These are phyloP conservation scores for Chlamydomonas eustigma DNA, from an alignment of 139 green algal species.

Conservation along the genomic window DNA sequence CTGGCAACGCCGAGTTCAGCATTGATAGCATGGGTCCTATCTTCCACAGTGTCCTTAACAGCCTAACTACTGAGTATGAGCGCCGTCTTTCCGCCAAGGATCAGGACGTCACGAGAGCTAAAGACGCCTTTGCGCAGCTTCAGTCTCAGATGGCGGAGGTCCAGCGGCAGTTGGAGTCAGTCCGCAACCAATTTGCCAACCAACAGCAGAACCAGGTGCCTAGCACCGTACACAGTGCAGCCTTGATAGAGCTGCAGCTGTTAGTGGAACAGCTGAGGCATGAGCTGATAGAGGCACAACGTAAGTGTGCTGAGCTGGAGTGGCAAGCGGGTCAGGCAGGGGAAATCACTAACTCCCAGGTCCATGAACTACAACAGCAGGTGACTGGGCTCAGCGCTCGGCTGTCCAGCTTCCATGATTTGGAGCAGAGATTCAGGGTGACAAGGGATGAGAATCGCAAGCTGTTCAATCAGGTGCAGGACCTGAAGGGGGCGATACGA, in stretches of 20 bases:
- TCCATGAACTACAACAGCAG: not conserved
- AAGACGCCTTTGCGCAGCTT: not conserved
- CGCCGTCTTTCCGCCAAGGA: slow-evolving; percentile 75
- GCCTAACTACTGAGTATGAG: slow-evolving; percentile 80
- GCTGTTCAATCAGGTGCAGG: slow-evolving; percentile 86
- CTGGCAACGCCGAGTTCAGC: not conserved
- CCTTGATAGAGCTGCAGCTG: not conserved
- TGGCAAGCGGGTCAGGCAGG: not conserved
- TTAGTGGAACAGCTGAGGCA: not conserved
- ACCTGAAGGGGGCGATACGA: slow-evolving; percentile 81
- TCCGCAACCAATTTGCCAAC: not conserved
- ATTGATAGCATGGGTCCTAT: slow-evolving; percentile 4
- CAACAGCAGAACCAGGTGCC: not conserved
- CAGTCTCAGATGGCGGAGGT: slow-evolving; percentile 9
- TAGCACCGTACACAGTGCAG: not conserved
- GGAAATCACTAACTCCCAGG: not conserved
- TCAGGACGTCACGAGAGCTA: slow-evolving; percentile 43
- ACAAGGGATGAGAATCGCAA: slow-evolving; percentile 64
- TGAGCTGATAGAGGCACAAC: not conserved
- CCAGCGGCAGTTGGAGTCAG: not conserved
- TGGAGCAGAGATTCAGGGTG: not conserved
- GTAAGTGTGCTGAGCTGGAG: not conserved
- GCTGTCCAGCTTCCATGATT: not conserved
- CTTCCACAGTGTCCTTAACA: slow-evolving; percentile 16
- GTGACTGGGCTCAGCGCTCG: not conserved